phyloP scores from a whole-genome alignment of 495 filamentous ascomycete genomes.

The Aspergillus campestris region DNA sequence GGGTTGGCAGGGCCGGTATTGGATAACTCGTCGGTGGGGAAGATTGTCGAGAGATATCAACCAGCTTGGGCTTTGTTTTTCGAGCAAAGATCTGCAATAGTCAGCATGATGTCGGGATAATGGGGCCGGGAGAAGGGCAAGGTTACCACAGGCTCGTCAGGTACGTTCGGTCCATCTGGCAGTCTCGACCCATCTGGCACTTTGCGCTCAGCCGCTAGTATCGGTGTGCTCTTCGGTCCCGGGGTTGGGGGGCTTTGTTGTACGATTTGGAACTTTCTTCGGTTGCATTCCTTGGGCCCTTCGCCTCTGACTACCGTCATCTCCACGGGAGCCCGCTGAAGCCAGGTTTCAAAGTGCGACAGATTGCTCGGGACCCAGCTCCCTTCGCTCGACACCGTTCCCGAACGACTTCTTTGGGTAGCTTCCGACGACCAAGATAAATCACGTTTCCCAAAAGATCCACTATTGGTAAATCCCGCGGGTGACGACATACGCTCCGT shows the following conservation, averaged over 20 bases:
- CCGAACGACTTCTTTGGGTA: constrained; percentile 27
- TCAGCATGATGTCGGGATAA: constrained; percentile 2
- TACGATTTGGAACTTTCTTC: constrained; percentile 36
- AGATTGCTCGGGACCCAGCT: constrained; percentile 37
- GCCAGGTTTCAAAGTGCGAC: constrained; percentile 37
- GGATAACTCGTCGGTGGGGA: constrained; percentile 22
- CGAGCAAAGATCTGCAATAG: constrained; percentile 26
- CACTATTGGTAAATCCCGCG: constrained; percentile 6
- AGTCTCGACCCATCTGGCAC: no score
- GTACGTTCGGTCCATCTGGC: constrained; percentile 1
- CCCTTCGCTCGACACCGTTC: constrained; percentile 34
- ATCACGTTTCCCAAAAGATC: constrained; percentile 5
- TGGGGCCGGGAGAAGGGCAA: not conserved
- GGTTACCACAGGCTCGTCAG: constrained; percentile 20
- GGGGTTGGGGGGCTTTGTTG: constrained; percentile 31
- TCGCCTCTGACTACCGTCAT: constrained; percentile 17
- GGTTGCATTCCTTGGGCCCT: constrained; percentile 22
- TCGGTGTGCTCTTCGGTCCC: constrained; percentile 8
- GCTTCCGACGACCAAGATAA: constrained; percentile 11
- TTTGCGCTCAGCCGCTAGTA: no score
- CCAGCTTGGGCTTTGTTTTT: constrained; percentile 33
- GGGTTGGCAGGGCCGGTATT: constrained; percentile 17
- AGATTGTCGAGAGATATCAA: constrained; percentile 37
- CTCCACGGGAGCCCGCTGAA: constrained; percentile 32
- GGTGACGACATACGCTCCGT: constrained; percentile 11